Evolutionary conservation across 2,329 filamentous ascomycete species (phyloP).

Genomic region (Aureobasidium sp.): DNA sequence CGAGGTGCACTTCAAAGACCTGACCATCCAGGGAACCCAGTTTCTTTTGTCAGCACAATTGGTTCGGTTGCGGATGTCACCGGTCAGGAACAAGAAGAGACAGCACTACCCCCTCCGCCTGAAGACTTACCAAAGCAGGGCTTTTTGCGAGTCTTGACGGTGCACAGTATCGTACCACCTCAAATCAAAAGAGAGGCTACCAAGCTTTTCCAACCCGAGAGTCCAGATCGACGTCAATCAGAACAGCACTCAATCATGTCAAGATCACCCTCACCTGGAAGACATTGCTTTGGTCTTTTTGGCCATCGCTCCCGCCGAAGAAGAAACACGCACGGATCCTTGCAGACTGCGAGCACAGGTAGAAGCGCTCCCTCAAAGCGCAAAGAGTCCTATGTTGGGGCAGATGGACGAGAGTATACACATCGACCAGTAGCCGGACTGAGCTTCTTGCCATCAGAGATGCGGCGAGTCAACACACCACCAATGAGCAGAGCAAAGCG

Average conservation of each 20-base stretch:
- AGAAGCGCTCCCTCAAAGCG: not conserved
- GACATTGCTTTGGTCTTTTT: not conserved
- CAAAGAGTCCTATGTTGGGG: not conserved
- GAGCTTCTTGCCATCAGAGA: conserved; percentile 16
- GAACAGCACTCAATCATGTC: not conserved
- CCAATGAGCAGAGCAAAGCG: conserved; percentile 13
- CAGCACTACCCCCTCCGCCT: not conserved
- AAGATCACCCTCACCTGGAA: not conserved
- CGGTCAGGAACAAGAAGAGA: not conserved
- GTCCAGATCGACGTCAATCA: not conserved
- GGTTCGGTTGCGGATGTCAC: not conserved
- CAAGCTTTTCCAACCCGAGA: not conserved
- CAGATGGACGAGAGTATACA: not conserved
- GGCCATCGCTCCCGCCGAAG: not conserved
- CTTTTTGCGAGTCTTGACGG: not conserved
- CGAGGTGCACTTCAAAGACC: not conserved
- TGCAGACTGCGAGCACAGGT: not conserved
- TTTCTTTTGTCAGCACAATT: not conserved
- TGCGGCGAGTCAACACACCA: conserved; percentile 24
- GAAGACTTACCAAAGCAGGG: not conserved
- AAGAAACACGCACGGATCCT: not conserved
- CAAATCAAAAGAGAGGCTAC: not conserved
- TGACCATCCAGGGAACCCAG: not conserved
- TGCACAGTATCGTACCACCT: not conserved
- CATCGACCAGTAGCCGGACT: not conserved